phyloP scores from a whole-genome alignment of 169 alveolate genomes.

The Babesia bovis region DNA sequence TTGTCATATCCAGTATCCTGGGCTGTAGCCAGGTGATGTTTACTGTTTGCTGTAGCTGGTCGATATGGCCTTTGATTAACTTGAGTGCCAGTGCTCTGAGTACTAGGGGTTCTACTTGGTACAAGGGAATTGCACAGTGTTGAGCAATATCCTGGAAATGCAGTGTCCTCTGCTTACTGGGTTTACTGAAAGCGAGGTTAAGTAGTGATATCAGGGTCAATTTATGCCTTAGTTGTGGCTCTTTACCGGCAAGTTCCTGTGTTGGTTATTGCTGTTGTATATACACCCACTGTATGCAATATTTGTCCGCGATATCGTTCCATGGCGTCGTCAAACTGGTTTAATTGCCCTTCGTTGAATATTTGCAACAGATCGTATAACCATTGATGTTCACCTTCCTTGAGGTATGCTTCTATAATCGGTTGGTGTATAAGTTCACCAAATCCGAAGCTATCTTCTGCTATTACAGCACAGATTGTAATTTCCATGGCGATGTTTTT shows the following conservation, averaged over 20 bases:
- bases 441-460: conserved; percentile 62
- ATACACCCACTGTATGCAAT: conserved; percentile 19
- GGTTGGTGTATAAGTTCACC: conserved; percentile 68
- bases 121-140: conserved; percentile 69
- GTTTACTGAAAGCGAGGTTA: conserved; percentile 77
- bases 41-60: conserved; percentile 69
- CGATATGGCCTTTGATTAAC: conserved; percentile 71
- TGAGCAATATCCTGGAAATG: conserved; percentile 74
- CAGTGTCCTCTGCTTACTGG: conserved; percentile 72
- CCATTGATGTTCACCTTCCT: conserved; percentile 62
- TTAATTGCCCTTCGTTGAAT: conserved; percentile 64
- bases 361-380: conserved; percentile 52
- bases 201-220: conserved; percentile 73
- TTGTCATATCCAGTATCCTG: conserved; percentile 64
- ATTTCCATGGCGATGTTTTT: conserved; percentile 42
- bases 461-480: conserved; percentile 51
- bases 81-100: conserved; percentile 75
- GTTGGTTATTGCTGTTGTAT: neutral
- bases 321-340: conserved; percentile 55
- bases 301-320: conserved; percentile 50
- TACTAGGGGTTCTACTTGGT: conserved; percentile 73
- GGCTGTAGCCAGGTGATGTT: conserved; percentile 81
- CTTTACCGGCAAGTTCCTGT: conserved; percentile 64
- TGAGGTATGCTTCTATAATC: conserved; percentile 45
- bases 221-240: conserved; percentile 63